Conservation (phyloP, 1,139 yeast species). For the Suhomyces chickasaworum region DNA sequence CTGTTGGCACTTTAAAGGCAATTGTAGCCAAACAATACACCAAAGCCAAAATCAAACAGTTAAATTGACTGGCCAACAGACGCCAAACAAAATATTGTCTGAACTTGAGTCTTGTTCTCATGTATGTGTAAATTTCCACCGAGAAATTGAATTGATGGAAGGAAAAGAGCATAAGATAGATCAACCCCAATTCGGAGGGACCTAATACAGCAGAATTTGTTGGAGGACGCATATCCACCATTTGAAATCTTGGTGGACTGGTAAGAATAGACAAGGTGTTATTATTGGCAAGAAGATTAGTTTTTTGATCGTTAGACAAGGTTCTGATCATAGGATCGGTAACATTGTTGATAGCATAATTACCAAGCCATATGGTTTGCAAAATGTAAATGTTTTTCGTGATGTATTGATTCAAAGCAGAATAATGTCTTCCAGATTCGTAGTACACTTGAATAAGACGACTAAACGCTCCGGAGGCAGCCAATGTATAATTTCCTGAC, state of each 20-base stretch:
- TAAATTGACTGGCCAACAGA: constrained; percentile 44
- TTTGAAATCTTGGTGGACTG: constrained; percentile 24
- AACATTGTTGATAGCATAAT: constrained; percentile 24
- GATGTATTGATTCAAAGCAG: constrained; percentile 43
- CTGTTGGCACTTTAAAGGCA: constrained; percentile 59
- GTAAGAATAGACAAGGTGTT: constrained; percentile 23
- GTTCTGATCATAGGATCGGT: constrained; percentile 27
- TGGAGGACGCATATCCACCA: constrained; percentile 27
- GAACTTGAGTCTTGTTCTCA: constrained; percentile 38
- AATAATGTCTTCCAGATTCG: constrained; percentile 58
- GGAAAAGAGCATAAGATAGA: constrained; percentile 36
- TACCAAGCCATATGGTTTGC: constrained; percentile 26
- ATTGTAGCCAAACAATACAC: constrained; percentile 60
- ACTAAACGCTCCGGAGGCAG: constrained; percentile 16
- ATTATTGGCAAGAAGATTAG: constrained; percentile 19
- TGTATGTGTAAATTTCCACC: constrained; percentile 24
- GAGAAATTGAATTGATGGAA: constrained; percentile 37
- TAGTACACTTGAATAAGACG: constrained; percentile 39
- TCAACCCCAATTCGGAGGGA: constrained; percentile 38
- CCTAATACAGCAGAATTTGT: constrained; percentile 29
- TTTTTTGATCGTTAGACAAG: constrained; percentile 17
- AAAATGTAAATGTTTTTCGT: constrained; percentile 39
- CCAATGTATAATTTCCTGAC: constrained; percentile 22
- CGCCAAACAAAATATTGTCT: constrained; percentile 53
- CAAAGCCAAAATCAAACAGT: constrained; percentile 55